Evolutionary conservation across 2,329 filamentous ascomycete genomes (phyloP).

Genomic region (Trichophyton mentagrophytes): DNA sequence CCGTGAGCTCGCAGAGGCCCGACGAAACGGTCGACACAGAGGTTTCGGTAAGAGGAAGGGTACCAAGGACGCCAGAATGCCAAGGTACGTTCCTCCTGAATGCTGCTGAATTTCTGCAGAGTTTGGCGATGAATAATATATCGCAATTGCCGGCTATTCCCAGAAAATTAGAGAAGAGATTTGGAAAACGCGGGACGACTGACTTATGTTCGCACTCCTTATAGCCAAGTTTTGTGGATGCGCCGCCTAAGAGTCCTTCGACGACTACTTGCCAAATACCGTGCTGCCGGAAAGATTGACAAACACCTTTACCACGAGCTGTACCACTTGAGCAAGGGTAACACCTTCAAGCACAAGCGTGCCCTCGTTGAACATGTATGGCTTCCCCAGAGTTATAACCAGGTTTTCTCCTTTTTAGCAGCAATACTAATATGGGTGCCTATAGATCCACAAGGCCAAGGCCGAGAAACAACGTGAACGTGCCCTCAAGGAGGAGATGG

Average conservation of each 20-base stretch:
- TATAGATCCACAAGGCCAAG: constrained; percentile 98
- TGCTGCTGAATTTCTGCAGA: background rate
- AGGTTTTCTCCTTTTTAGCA: background rate
- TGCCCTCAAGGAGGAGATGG: constrained; percentile 98
- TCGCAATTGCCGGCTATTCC: background rate
- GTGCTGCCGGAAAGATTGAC: constrained; percentile 99
- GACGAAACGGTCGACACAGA: constrained; percentile 92
- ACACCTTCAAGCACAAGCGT: constrained; percentile 99
- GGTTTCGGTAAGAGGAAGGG: constrained; percentile 99
- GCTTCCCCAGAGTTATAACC: background rate
- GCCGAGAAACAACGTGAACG: constrained; percentile 96
- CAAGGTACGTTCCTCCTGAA: constrained; percentile 54
- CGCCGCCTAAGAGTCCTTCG: constrained; percentile 98
- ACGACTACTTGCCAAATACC: constrained; percentile 98
- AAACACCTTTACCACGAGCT: constrained; percentile 99
- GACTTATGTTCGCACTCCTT: constrained; percentile 20
- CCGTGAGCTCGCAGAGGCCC: constrained; percentile 85
- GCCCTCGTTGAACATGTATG: constrained; percentile 99
- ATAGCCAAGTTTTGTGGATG: constrained; percentile 96
- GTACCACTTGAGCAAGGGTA: constrained; percentile 99
- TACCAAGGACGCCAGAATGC: constrained; percentile 99
- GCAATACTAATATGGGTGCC: constrained; percentile 5
- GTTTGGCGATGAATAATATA: background rate
- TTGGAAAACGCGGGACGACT: background rate
- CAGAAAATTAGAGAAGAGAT: background rate